phyloP scores from a whole-genome alignment of 1,139 yeast genomes.

The Candida labiduridarum region DNA sequence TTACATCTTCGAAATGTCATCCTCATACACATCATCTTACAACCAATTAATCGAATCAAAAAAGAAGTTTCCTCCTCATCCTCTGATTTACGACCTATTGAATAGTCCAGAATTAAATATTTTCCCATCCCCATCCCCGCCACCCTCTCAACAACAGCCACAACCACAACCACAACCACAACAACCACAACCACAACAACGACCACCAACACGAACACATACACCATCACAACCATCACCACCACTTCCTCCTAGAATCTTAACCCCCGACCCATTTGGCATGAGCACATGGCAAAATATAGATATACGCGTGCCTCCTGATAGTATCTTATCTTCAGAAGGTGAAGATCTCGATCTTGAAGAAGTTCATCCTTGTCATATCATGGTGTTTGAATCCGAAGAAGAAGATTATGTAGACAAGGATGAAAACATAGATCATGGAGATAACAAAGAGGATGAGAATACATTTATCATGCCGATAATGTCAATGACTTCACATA shows the following conservation, averaged over 20 bases:
- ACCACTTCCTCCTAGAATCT: neutral
- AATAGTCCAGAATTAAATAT: neutral
- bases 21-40: neutral
- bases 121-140: neutral
- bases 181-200: neutral
- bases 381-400: slow-evolving; percentile 2
- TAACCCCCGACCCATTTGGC: neutral
- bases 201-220: neutral
- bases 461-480: slow-evolving; percentile 3
- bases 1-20: neutral
- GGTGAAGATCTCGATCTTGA: slow-evolving; percentile 2
- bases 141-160: neutral
- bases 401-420: neutral
- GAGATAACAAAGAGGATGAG: neutral
- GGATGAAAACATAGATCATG: neutral
- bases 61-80: slow-evolving; percentile 1
- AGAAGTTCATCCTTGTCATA: neutral
- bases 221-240: neutral
- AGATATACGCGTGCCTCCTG: slow-evolving; percentile 2
- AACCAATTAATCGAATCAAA: neutral
- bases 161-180: neutral
- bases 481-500: slow-evolving; percentile 2
- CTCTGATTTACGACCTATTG: slow-evolving; percentile 3
- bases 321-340: slow-evolving; percentile 2
- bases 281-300: slow-evolving; percentile 3